A percentile compares a stretch with the other conserved stretches of the same genome.
Evolutionary conservation across 2,329 filamentous ascomycete species (phyloP).

Genomic region (Onygena corvina): DNA sequence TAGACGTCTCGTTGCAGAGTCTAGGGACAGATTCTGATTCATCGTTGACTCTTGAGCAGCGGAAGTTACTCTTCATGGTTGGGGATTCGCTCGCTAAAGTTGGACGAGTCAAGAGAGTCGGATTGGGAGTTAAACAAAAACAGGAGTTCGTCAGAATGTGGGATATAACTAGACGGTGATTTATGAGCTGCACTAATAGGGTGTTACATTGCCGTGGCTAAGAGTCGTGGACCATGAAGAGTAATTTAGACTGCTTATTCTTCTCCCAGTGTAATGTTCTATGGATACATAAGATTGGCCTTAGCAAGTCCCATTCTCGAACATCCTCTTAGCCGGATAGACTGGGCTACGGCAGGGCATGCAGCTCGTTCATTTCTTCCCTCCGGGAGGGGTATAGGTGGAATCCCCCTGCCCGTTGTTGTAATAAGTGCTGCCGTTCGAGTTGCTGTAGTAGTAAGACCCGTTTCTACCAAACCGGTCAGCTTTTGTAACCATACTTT

Average conservation of each 20-base stretch:
- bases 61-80: slow-evolving; percentile 61
- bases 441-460: slow-evolving; percentile 63
- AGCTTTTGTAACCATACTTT: too few relatives aligned
- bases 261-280: too few relatives aligned
- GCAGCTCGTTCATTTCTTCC: slow-evolving; percentile 20
- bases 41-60: slow-evolving; percentile 45
- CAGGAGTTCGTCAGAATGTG: slow-evolving; percentile 64
- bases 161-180: slow-evolving; percentile 20
- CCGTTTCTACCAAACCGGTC: slow-evolving; percentile 37
- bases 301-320: too few relatives aligned
- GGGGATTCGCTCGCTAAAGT: slow-evolving; percentile 78
- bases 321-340: too few relatives aligned
- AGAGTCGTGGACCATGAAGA: too few relatives aligned
- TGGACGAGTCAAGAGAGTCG: slow-evolving; percentile 78
- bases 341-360: too few relatives aligned
- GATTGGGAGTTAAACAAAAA: slow-evolving; percentile 73
- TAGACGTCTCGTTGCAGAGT: slow-evolving; percentile 28
- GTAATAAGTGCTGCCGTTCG: slow-evolving; percentile 57
- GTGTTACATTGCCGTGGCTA: background rate
- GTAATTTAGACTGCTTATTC: too few relatives aligned
- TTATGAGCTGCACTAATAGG: background rate
- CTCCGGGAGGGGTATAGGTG: slow-evolving; percentile 49
- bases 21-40: slow-evolving; percentile 21
- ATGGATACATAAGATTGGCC: too few relatives aligned
- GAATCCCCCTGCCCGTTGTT: slow-evolving; percentile 48